Evolutionary conservation across 208 protist species (phyloP).

Genomic region (Acanthamoeba culbertsoni): DNA sequence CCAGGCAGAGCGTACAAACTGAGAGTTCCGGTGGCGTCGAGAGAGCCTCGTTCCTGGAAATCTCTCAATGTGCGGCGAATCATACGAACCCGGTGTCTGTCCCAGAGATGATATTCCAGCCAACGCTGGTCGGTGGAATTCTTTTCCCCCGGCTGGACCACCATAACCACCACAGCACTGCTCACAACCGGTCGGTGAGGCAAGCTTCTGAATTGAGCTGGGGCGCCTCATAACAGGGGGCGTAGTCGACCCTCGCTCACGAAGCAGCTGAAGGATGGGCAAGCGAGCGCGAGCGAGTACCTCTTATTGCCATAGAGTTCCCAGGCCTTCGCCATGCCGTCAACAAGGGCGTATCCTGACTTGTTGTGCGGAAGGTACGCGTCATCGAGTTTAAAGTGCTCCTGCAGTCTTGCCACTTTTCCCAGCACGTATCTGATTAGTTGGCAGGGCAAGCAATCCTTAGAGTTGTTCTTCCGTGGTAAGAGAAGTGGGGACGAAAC

Average conservation of each 20-base stretch:
- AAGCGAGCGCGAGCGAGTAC: not conserved
- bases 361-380: conserved; percentile 54
- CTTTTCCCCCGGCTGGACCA: conserved; percentile 91
- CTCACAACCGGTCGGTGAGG: not conserved
- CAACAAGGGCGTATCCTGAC: not conserved
- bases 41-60: conserved; percentile 73
- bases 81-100: conserved; percentile 84
- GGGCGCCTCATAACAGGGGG: not conserved
- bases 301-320: conserved; percentile 54
- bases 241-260: conserved; percentile 58
- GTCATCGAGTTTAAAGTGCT: not conserved
- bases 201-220: not conserved
- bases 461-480: too few species aligned
- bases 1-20: not conserved
- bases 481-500: not conserved
- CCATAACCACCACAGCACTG: conserved; percentile 85
- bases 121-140: conserved; percentile 93
- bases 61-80: conserved; percentile 88
- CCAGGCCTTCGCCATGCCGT: conserved; percentile 52
- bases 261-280: not conserved
- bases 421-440: not conserved
- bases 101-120: conserved; percentile 85
- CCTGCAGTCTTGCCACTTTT: not conserved
- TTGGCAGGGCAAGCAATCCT: not conserved
- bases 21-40: conserved; percentile 61